Conservation (phyloP, 108 stramenopile genomes). For the Cylindrotheca closterium region DNA sequence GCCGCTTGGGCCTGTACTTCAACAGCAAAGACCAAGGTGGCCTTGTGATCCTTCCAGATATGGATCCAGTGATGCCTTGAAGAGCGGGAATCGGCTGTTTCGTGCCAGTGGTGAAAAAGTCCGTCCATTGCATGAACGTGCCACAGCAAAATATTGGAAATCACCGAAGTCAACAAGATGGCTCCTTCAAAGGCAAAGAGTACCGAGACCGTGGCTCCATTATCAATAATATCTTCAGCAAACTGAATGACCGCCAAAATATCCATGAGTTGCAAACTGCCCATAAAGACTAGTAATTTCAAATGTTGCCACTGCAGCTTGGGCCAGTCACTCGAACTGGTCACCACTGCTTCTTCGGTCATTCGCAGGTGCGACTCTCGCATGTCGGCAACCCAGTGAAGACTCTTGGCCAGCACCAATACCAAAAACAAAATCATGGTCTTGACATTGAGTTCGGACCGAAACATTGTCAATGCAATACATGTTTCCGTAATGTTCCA, state of each 20-base stretch:
- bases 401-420: conserved; percentile 85
- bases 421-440: conserved; percentile 84
- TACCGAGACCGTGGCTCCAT: conserved; percentile 85
- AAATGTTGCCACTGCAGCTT: conserved; percentile 49
- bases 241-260: conserved; percentile 58
- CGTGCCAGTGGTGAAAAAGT: conserved; percentile 63
- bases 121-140: conserved; percentile 87
- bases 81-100: conserved; percentile 30
- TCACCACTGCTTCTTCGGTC: conserved; percentile 74
- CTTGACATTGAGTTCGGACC: conserved; percentile 82
- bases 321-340: conserved; percentile 14
- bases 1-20: conserved; percentile 91
- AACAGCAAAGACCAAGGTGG: conserved; percentile 83
- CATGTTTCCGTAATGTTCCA: conserved; percentile 98
- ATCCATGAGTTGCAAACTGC: conserved; percentile 60
- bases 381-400: conserved; percentile 94
- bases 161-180: conserved; percentile 78
- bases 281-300: conserved; percentile 55
- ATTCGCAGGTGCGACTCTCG: conserved; percentile 90
- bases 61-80: conserved; percentile 49
- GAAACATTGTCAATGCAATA: conserved; percentile 96
- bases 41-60: conserved; percentile 80
- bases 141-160: conserved; percentile 71
- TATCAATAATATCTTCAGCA: conserved; percentile 45
- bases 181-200: conserved; percentile 95